These are phyloP conservation scores for Irpex sp. DNA, from an alignment of 1,284 basidiomycete genomes.

Conservation along the genomic window DNA sequence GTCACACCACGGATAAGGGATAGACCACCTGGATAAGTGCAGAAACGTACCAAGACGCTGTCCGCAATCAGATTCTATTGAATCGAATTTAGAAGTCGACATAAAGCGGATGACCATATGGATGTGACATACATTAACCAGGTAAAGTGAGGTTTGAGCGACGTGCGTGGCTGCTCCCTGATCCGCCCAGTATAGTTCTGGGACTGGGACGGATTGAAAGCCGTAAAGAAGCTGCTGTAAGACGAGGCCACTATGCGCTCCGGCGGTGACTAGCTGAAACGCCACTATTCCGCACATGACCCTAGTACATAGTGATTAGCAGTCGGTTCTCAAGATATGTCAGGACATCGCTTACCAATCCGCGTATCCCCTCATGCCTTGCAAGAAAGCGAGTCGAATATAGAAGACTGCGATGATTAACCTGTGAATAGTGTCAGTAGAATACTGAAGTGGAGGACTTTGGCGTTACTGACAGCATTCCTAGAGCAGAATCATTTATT, in stretches of 20 bases:
- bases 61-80: not conserved
- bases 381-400: not conserved
- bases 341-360: not conserved
- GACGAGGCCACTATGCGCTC: not conserved
- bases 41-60: not conserved
- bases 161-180: not conserved
- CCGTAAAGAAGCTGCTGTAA: not conserved
- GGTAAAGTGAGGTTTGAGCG: not conserved
- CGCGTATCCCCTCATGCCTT: not conserved
- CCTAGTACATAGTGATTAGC: not conserved
- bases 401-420: not conserved
- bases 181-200: not conserved
- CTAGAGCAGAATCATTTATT: not conserved
- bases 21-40: not conserved
- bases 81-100: not conserved
- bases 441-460: not conserved
- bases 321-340: too few species aligned
- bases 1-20: too few species aligned
- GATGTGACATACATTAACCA: not conserved
- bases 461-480: not conserved
- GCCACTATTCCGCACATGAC: not conserved
- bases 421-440: not conserved
- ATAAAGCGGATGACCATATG: not conserved
- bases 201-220: not conserved
- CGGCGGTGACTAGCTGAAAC: not conserved